Evolutionary conservation across 352 stramenopile genomes (phyloP), one percentile per base, ranked within the genome.

Genomic region (Aphanomyces euteiches): DNA sequence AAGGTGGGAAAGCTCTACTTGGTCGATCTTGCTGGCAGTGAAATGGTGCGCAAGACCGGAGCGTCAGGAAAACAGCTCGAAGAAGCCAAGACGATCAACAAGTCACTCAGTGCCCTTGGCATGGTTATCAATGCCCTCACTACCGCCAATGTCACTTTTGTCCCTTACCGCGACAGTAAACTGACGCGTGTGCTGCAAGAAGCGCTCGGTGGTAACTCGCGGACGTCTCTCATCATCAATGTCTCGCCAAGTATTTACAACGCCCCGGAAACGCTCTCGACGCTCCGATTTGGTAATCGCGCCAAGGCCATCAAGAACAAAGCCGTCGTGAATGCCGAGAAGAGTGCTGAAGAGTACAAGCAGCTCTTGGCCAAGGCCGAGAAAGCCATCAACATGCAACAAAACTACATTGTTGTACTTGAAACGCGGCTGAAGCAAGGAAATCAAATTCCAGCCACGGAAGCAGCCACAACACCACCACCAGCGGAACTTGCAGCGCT

Each of bases 11-110:
- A 97, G 71, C 75, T 98, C 38, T 96, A 93, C 64, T 73, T 98
- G 2, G 95, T 98, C 15, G 95, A 98, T 79, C 78, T 98, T 63
- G 95, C 95, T 3, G 94, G 94, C 5, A 97, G 88, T 7, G 94
- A 98, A 73, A 97, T 97, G 89, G 90, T 98, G 12, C 86, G 93
- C 38, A 98, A 98, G 82, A 98, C 93, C 3, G 80, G 82, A 0
- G 88, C 91, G 19, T 91, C 87, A 7, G 94, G 94, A 5, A 87
- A 93, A 21, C 87, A 95, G 59, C 82, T 98, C 13, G 93, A 98
- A 73, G 95, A 98, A 69, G 94, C 95, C 34, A 98, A 98, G 79
- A 98, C 88, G 43, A 98, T 98, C 73, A 98, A 98, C 81, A 97
- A 97, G 69, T 98, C 90, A 36, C 82, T 98, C 1, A 96, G 84